Evolutionary conservation across 768 basidiomycete species (phyloP).

Genomic region (Pisolithus microcarpus): DNA sequence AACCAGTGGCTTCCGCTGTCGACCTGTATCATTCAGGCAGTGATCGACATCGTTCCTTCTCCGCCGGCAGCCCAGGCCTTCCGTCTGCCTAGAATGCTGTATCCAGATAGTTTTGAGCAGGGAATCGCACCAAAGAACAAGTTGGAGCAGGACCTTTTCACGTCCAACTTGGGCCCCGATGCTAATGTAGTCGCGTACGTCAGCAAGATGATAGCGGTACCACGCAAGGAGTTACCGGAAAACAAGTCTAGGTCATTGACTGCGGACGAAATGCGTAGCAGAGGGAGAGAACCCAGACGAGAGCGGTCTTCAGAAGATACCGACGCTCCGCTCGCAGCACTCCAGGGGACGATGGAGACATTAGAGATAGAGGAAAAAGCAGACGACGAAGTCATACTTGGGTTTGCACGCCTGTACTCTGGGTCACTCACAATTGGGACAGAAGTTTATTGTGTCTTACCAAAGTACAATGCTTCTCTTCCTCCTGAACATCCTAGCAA

Average conservation of each 20-base stretch:
- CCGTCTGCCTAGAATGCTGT: slow-evolving; percentile 86
- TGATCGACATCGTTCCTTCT: slow-evolving; percentile 90
- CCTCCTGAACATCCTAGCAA: slow-evolving; percentile 64
- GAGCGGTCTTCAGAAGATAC: slow-evolving; percentile 24
- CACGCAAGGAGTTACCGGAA: slow-evolving; percentile 75
- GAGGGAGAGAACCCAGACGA: slow-evolving; percentile 42
- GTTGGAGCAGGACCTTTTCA: slow-evolving; percentile 78
- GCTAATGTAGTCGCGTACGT: slow-evolving; percentile 79
- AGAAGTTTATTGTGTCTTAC: slow-evolving; percentile 67
- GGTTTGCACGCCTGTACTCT: slow-evolving; percentile 91
- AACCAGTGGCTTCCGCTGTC: slow-evolving; percentile 96
- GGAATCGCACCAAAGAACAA: slow-evolving; percentile 62
- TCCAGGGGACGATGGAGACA: slow-evolving; percentile 1
- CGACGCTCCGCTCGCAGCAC: slow-evolving; percentile 4
- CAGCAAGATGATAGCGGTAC: slow-evolving; percentile 97
- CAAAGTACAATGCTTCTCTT: slow-evolving; percentile 71
- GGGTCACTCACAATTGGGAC: slow-evolving; percentile 68
- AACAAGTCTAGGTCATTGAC: slow-evolving; percentile 71
- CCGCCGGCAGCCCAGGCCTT: slow-evolving; percentile 74
- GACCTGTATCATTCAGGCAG: slow-evolving; percentile 83
- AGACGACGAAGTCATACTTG: slow-evolving; percentile 66
- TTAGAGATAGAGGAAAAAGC: not conserved
- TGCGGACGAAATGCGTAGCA: slow-evolving; percentile 74
- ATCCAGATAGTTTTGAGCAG: slow-evolving; percentile 65
- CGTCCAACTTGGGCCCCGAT: slow-evolving; percentile 50